phyloP scores from a whole-genome alignment of 352 stramenopile species.

The Blastocystis sp. region DNA sequence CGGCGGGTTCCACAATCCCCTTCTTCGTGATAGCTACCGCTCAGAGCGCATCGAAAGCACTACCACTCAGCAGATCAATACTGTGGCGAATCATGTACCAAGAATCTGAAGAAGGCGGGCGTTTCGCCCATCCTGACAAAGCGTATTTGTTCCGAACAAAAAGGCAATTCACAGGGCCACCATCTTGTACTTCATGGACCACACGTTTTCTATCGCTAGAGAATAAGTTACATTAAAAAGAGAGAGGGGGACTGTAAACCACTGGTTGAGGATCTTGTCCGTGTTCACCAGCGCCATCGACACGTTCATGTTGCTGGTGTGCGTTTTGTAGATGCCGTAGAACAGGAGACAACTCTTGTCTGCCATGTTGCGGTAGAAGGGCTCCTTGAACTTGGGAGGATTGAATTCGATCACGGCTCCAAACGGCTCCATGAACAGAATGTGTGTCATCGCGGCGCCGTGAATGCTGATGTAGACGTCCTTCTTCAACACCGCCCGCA shows the following conservation, averaged over 20 bases:
- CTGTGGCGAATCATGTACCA: conserved; percentile 56
- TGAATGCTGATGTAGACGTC: conserved; percentile 63
- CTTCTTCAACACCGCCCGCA: conserved; percentile 11
- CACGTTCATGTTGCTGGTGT: conserved; percentile 28
- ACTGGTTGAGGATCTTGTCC: conserved; percentile 63
- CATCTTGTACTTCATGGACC: conserved; percentile 48
- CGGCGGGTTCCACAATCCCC: conserved; percentile 16
- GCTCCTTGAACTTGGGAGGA: conserved; percentile 60
- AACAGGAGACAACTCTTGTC: conserved; percentile 21
- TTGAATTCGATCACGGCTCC: conserved; percentile 56
- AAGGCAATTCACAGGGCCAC: not conserved
- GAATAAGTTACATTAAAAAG: conserved; percentile 28
- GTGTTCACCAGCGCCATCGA: conserved; percentile 32
- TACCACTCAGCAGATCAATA: conserved; percentile 66
- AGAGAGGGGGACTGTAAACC: conserved; percentile 40
- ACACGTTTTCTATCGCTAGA: conserved; percentile 48
- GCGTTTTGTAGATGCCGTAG: conserved; percentile 57
- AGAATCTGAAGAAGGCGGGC: not conserved
- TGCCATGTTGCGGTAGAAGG: conserved; percentile 61
- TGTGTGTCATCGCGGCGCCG: conserved; percentile 58
- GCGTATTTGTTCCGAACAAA: not conserved
- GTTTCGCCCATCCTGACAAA: not conserved
- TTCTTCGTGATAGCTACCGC: conserved; percentile 60
- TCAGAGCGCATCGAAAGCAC: not conserved
- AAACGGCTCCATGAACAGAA: conserved; percentile 62